phyloP scores from a whole-genome alignment of 179 eudicot genomes.

The Silene coronaria region DNA sequence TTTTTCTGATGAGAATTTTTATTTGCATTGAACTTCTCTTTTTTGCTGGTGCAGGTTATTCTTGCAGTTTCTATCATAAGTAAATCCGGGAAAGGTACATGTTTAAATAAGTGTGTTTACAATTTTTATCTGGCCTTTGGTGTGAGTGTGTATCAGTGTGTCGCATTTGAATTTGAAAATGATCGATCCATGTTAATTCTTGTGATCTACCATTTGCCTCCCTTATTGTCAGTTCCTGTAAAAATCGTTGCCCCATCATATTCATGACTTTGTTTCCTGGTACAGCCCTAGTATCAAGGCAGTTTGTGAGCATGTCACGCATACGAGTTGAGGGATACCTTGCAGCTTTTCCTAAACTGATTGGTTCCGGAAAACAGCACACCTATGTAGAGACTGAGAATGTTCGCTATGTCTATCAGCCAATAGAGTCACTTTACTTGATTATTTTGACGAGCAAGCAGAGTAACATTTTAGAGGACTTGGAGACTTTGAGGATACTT shows the following conservation, averaged over 20 bases:
- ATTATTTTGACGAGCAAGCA: conserved; percentile 81
- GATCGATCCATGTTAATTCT: too few species aligned
- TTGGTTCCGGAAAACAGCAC: conserved; percentile 91
- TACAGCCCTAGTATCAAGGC: conserved; percentile 86
- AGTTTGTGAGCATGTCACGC: conserved; percentile 85
- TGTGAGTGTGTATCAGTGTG: too few species aligned
- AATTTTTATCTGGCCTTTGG: background rate
- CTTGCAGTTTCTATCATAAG: conserved; percentile 27
- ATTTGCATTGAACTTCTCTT: background rate
- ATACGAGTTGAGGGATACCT: conserved; percentile 84
- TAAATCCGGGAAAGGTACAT: conserved; percentile 31
- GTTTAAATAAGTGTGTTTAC: background rate
- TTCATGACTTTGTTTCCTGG: background rate
- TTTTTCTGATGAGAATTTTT: background rate
- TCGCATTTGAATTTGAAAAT: too few species aligned
- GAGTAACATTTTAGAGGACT: conserved; percentile 94
- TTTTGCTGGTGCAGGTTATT: conserved; percentile 22
- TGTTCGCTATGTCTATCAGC: conserved; percentile 96
- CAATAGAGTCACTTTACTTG: conserved; percentile 70
- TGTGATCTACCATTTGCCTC: too few species aligned
- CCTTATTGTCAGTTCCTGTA: background rate
- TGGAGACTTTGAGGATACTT: conserved; percentile 86
- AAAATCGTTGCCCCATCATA: too few species aligned
- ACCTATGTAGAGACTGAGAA: conserved; percentile 90
- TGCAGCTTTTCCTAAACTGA: conserved; percentile 91